Evolutionary conservation across 2,329 filamentous ascomycete genomes (phyloP), one percentile per base, ranked within the genome.

Genomic region (Hawksworthiomyces lignivorus): DNA sequence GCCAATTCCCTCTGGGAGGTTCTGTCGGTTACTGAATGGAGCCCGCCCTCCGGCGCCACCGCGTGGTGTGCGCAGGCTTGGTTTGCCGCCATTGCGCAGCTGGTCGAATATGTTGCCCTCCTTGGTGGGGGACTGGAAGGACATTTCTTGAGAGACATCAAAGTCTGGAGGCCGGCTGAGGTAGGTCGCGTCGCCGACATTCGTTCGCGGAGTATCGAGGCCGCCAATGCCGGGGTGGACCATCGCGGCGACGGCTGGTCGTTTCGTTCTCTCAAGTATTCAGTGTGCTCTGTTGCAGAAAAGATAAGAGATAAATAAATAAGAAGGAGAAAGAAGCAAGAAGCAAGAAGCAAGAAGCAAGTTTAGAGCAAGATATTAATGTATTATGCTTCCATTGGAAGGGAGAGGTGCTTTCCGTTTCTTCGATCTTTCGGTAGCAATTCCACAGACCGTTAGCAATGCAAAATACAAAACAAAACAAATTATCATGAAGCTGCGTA

Each of bases 181-280:
- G 62, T 82, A 90, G 51, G 88, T 94, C 63, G 80, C 80, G 73
- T 96, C 87, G 57, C 84, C 87, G 52, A 81, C 63, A 56, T 88
- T 84, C 48, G 87, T 94, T 59, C 84, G 82, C 56, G 90, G 90
- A 54, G 89, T 94, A 64, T 92, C 84, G 64, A 94, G 75, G 56
- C 72, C 73, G 59, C 65, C 72, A 53, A 70, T 73, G 56, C 80
- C 82, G 30, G 76, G 74, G 50, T 75, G 73, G 45, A 73, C 75
- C 82, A 86, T 86, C 52, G 55, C 67, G 61, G 45, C 50, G 53
- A 28, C 33, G 33, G 41, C n/a, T 12, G 19, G n/a, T n/a, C n/a
- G n/a, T n/a, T n/a, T n/a, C n/a, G n/a, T n/a, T n/a, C n/a, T n/a
- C n/a, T n/a, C n/a, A 35, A 37, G 27, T 19, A 14, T 18, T 9